These are phyloP conservation scores for Acanthamoeba lenticulata DNA, from an alignment of 208 protist genomes.

Conservation along the genomic window DNA sequence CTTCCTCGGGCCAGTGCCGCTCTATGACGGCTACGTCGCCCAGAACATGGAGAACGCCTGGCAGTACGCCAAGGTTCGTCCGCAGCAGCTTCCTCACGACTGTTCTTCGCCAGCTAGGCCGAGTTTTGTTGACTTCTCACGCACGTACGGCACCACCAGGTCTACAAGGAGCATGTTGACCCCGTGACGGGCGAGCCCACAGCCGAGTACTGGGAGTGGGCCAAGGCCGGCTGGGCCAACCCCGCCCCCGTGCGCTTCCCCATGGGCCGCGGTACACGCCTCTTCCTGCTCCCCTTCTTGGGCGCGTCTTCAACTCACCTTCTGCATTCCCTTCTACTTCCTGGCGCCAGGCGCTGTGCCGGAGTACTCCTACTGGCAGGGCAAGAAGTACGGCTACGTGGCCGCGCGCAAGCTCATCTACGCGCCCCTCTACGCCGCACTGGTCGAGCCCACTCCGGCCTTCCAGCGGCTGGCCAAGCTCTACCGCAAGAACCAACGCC, in stretches of 20 bases:
- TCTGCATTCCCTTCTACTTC: too few species aligned
- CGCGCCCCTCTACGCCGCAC: conserved; percentile 64
- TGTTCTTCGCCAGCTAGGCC: neutral
- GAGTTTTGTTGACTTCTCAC: neutral
- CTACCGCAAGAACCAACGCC: neutral
- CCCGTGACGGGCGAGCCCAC: conserved; percentile 57
- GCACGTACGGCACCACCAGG: neutral
- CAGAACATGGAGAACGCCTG: conserved; percentile 71
- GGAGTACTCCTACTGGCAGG: conserved; percentile 66
- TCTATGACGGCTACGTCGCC: neutral
- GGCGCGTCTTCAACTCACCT: too few species aligned
- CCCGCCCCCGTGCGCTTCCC: conserved; percentile 59
- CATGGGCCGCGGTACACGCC: conserved; percentile 64
- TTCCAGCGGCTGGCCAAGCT: conserved; percentile 49
- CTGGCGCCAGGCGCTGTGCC: neutral
- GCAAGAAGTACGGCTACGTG: conserved; percentile 52
- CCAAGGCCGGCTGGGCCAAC: conserved; percentile 63
- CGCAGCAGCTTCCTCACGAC: neutral
- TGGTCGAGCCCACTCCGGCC: neutral
- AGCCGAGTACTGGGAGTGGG: conserved; percentile 64
- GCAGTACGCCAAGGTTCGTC: conserved; percentile 70
- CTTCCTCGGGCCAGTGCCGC: conserved; percentile 47
- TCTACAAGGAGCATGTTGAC: conserved; percentile 39
- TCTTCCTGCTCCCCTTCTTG: neutral
- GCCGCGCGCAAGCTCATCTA: conserved; percentile 66